These are phyloP conservation scores for Trichophyton verrucosum DNA, from an alignment of 2,329 filamentous ascomycete genomes.

Conservation along the genomic window DNA sequence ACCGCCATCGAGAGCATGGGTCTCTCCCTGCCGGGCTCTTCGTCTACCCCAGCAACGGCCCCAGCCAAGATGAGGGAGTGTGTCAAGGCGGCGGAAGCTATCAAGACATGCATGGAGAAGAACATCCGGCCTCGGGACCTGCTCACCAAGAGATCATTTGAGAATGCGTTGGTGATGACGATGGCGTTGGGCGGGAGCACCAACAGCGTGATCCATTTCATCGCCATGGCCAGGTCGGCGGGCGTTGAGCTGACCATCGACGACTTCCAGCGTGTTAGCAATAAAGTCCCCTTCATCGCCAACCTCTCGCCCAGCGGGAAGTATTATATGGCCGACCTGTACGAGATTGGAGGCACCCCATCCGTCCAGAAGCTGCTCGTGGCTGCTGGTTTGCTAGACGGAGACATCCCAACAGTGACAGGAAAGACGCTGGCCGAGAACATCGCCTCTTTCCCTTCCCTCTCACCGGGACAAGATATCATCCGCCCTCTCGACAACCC, in stretches of 20 bases:
- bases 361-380: conserved; percentile 77
- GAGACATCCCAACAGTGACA: conserved; percentile 66
- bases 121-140: conserved; percentile 72
- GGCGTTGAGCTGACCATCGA: conserved; percentile 65
- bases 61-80: conserved; percentile 82
- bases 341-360: conserved; percentile 72
- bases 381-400: conserved; percentile 62
- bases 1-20: conserved; percentile 85
- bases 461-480: conserved; percentile 68
- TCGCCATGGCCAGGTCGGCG: conserved; percentile 81
- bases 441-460: conserved; percentile 60
- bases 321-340: conserved; percentile 80
- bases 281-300: conserved; percentile 76
- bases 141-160: conserved; percentile 66
- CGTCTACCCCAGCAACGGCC: conserved; percentile 66
- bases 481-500: conserved; percentile 71
- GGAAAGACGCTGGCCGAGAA: conserved; percentile 76
- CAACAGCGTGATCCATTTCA: conserved; percentile 76
- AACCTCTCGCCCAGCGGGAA: conserved; percentile 73
- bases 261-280: conserved; percentile 67
- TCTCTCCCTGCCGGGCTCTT: conserved; percentile 67
- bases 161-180: conserved; percentile 80
- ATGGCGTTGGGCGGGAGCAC: conserved; percentile 87
- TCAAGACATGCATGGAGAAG: conserved; percentile 65
- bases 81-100: conserved; percentile 64